These are phyloP conservation scores for Lactarius vividus DNA, from an alignment of 768 basidiomycete genomes.

Conservation along the genomic window DNA sequence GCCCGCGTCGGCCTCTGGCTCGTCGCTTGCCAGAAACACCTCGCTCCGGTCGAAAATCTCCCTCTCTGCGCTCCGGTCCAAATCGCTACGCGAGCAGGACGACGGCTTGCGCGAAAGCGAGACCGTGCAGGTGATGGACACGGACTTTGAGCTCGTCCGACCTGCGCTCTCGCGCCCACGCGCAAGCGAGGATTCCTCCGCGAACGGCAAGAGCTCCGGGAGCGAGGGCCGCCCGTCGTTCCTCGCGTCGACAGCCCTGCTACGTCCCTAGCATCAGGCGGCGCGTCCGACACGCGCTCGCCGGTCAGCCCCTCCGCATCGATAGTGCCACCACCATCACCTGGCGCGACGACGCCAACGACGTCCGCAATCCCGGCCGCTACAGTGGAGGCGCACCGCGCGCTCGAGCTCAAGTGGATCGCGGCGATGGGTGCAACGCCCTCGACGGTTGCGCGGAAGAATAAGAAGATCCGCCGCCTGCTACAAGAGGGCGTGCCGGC, in stretches of 20 bases:
- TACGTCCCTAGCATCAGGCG: constrained; percentile 31
- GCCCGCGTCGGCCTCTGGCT: constrained; percentile 35
- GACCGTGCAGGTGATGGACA: constrained; percentile 72
- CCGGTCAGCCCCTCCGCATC: constrained; percentile 22
- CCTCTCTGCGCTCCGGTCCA: constrained; percentile 60
- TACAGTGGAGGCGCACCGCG: constrained; percentile 58
- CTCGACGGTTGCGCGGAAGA: constrained; percentile 66
- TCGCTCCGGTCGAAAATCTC: constrained; percentile 62
- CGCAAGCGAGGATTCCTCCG: constrained; percentile 53
- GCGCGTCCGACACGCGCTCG: constrained; percentile 25
- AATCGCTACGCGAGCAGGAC: constrained; percentile 34
- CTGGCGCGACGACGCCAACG: constrained; percentile 6
- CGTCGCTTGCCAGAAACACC: constrained; percentile 35
- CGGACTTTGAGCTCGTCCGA: constrained; percentile 76
- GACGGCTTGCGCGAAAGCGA: constrained; percentile 35
- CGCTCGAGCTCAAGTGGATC: constrained; percentile 78
- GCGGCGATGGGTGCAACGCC: constrained; percentile 52
- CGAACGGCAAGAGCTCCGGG: constrained; percentile 22
- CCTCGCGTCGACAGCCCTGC: constrained; percentile 36
- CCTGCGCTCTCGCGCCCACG: constrained; percentile 51
- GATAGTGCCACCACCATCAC: neutral
- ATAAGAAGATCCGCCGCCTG: constrained; percentile 74
- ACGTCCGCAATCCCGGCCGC: neutral
- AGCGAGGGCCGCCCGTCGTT: constrained; percentile 25
- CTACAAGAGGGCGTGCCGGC: constrained; percentile 76